Evolutionary conservation across 176 grass and related monocot genomes (phyloP).

Genomic region (Aegilops tauschii): DNA sequence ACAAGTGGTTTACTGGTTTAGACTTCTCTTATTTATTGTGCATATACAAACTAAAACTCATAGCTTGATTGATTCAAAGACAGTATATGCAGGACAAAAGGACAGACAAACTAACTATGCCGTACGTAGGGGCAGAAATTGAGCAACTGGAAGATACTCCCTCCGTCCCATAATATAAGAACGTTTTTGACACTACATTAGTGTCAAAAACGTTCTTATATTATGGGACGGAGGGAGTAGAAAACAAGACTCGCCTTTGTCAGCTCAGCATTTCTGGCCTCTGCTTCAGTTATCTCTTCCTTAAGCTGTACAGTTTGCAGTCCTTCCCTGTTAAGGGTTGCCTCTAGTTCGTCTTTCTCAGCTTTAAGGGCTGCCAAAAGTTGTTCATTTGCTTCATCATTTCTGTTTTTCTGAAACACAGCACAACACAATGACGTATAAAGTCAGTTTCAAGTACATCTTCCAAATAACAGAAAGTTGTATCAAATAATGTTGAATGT

Average conservation of each 20-base stretch:
- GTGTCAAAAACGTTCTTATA: too few relatives aligned
- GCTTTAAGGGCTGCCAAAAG: slow-evolving; percentile 62
- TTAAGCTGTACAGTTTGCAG: slow-evolving; percentile 77
- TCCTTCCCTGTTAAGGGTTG: slow-evolving; percentile 63
- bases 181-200: too few relatives aligned
- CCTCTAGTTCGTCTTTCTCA: slow-evolving; percentile 93
- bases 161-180: too few relatives aligned
- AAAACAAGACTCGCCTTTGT: slow-evolving; percentile 59
- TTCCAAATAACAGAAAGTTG: slow-evolving; percentile 1
- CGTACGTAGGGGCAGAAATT: neutral
- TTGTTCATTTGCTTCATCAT: slow-evolving; percentile 59
- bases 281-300: slow-evolving; percentile 83
- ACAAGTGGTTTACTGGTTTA: neutral
- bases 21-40: neutral
- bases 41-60: neutral
- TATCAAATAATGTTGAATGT: neutral
- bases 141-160: neutral
- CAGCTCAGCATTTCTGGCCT: slow-evolving; percentile 76
- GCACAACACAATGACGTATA: neutral
- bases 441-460: neutral
- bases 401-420: slow-evolving; percentile 64
- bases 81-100: neutral
- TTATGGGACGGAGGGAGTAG: neutral
- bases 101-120: neutral
- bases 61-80: neutral